Evolutionary conservation across 169 alveolate genomes (phyloP).

Genomic region (Plasmodium relictum): DNA sequence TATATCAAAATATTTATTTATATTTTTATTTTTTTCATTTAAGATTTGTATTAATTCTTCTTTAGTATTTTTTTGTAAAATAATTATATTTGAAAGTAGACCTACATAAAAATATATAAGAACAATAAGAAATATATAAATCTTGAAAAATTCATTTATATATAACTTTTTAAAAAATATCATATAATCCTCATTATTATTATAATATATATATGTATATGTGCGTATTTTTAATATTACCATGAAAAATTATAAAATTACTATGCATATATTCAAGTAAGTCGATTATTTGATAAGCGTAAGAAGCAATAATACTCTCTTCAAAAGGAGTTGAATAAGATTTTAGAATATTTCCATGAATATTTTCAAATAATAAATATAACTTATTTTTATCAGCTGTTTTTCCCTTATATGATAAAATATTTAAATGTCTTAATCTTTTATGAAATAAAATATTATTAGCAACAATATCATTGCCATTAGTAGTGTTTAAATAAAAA

Average conservation of each 20-base stretch:
- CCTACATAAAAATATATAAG: conserved; percentile 8
- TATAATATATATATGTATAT: no score
- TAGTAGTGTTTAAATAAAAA: conserved; percentile 36
- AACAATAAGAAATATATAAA: neutral
- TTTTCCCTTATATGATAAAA: conserved; percentile 63
- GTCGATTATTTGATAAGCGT: conserved; percentile 68
- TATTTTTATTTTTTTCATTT: conserved; percentile 41
- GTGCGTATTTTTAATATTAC: neutral
- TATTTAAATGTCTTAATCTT: conserved; percentile 63
- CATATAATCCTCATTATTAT: no score
- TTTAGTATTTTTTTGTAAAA: conserved; percentile 61
- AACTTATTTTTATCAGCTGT: conserved; percentile 64
- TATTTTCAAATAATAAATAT: conserved; percentile 50
- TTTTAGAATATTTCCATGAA: conserved; percentile 53
- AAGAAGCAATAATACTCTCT: conserved; percentile 57
- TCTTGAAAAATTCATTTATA: no score
- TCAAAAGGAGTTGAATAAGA: conserved; percentile 52
- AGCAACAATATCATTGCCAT: conserved; percentile 66
- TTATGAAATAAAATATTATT: conserved; percentile 69
- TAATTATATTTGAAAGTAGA: conserved; percentile 32
- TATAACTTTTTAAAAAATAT: no score
- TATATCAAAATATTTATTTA: conserved; percentile 55
- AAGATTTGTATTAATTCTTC: conserved; percentile 59
- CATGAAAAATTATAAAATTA: conserved; percentile 64
- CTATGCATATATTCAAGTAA: conserved; percentile 65